A percentile compares a stretch with the other conserved stretches of the same genome.
Evolutionary conservation across 306 rosid species (phyloP).

Genomic region (Acmispon strigosus): DNA sequence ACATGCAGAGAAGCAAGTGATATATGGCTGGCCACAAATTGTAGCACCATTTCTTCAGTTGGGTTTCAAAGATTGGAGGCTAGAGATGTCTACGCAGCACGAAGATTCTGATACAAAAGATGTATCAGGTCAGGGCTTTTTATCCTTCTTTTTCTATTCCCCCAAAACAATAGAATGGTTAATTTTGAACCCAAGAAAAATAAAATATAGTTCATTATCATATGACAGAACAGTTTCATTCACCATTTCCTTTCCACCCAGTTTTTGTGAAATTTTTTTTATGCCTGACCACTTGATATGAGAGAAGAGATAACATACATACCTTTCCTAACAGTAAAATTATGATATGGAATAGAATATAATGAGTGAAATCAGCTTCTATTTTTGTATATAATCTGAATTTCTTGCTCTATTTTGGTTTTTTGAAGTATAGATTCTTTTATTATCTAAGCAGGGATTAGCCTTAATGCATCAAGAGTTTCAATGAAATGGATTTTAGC

Average conservation of each 20-base stretch:
- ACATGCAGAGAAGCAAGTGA: slow-evolving; percentile 26
- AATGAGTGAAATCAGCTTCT: neutral
- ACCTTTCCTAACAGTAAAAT: neutral
- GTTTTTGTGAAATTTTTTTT: neutral
- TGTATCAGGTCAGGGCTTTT: slow-evolving; percentile 36
- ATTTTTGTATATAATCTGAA: neutral
- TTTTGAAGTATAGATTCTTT: neutral
- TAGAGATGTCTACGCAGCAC: slow-evolving; percentile 42
- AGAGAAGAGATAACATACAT: neutral
- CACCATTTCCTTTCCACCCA: too few relatives aligned
- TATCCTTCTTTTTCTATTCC: neutral
- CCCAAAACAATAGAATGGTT: neutral
- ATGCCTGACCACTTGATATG: neutral
- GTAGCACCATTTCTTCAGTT: slow-evolving; percentile 30
- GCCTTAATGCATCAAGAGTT: neutral
- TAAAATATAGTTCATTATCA: neutral
- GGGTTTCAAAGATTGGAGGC: slow-evolving; percentile 34
- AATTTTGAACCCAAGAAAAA: neutral
- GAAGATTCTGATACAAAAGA: slow-evolving; percentile 34
- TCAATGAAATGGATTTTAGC: neutral
- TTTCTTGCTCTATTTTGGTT: neutral
- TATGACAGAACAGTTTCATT: neutral
- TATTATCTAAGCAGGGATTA: neutral
- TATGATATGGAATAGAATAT: neutral
- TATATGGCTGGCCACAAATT: slow-evolving; percentile 34